Percentiles rank a stretch among this genome's conserved stretches.
phyloP scores from a whole-genome alignment of 2,329 filamentous ascomycete genomes.

The Aspergillus aculeatus region DNA sequence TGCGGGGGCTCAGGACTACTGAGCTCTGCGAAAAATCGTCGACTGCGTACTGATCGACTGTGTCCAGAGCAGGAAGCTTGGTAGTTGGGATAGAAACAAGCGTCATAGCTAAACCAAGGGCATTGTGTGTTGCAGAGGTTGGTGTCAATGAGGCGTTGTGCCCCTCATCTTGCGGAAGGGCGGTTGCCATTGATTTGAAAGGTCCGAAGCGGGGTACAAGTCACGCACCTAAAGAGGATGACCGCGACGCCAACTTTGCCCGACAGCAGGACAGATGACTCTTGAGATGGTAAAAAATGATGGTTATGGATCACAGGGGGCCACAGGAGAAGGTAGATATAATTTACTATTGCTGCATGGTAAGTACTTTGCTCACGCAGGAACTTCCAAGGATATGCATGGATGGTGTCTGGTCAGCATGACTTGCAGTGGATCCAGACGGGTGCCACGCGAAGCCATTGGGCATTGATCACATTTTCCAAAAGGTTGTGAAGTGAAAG shows the following conservation, averaged over 20 bases:
- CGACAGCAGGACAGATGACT: slow-evolving; percentile 10
- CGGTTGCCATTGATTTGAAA: slow-evolving; percentile 17
- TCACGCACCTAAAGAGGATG: slow-evolving; percentile 17
- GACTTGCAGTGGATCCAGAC: slow-evolving; percentile 16
- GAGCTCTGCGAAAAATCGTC: slow-evolving; percentile 4
- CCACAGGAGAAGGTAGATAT: slow-evolving; percentile 4
- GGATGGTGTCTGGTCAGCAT: slow-evolving; percentile 4
- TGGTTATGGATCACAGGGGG: background rate
- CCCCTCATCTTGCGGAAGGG: slow-evolving; percentile 15
- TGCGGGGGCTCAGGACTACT: slow-evolving; percentile 10
- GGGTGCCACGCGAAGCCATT: slow-evolving; percentile 10
- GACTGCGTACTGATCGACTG: slow-evolving; percentile 25
- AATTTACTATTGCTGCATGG: slow-evolving; percentile 6
- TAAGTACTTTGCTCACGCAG: slow-evolving; percentile 15
- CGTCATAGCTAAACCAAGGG: background rate
- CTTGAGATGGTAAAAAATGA: slow-evolving; percentile 4
- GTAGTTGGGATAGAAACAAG: slow-evolving; percentile 22
- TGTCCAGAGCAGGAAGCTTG: slow-evolving; percentile 28
- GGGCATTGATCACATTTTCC: slow-evolving; percentile 8
- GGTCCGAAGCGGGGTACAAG: slow-evolving; percentile 13
- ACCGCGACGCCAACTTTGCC: slow-evolving; percentile 14
- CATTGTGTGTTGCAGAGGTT: background rate
- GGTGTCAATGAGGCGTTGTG: slow-evolving; percentile 5
- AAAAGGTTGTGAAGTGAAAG: background rate
- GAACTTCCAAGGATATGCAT: slow-evolving; percentile 17